These are phyloP conservation scores for Hibiscus tridactylites DNA, from an alignment of 345 rosid genomes.

Conservation along the genomic window DNA sequence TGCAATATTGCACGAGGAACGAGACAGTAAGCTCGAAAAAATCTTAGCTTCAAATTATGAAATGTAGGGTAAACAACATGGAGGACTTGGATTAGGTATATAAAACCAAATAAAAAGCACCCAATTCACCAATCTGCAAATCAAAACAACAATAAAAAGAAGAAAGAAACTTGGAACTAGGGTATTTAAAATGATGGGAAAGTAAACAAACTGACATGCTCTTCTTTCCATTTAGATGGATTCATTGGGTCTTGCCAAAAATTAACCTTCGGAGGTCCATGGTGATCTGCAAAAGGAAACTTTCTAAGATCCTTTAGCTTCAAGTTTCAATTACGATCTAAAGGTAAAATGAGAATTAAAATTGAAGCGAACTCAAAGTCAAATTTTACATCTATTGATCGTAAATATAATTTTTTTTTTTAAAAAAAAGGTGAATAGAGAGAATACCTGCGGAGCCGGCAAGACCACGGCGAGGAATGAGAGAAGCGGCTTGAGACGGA, in stretches of 20 bases:
- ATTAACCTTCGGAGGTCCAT: slow-evolving; percentile 72
- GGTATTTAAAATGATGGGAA: not conserved
- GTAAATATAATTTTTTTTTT: not conserved
- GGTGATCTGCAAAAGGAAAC: slow-evolving; percentile 53
- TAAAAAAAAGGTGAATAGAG: not conserved
- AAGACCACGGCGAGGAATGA: slow-evolving; percentile 69
- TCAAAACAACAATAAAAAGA: not conserved
- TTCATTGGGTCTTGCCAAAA: slow-evolving; percentile 76
- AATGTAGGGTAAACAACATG: too few species aligned
- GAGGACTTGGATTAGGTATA: not conserved
- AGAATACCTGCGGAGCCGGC: slow-evolving; percentile 77
- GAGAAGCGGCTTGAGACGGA: slow-evolving; percentile 26
- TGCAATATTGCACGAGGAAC: not conserved
- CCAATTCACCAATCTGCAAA: not conserved
- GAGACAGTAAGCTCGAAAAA: not conserved
- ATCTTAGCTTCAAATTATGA: not conserved
- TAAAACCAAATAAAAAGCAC: not conserved
- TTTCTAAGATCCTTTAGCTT: not conserved
- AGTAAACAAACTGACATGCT: slow-evolving; percentile 52
- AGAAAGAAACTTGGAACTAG: not conserved
- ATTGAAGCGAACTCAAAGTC: not conserved
- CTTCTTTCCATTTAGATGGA: slow-evolving; percentile 92
- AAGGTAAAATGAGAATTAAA: slow-evolving; percentile 10
- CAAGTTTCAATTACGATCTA: not conserved
- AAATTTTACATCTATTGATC: not conserved